These are phyloP conservation scores for Phaeolepiota aurea DNA, from an alignment of 768 basidiomycete genomes.

Conservation along the genomic window DNA sequence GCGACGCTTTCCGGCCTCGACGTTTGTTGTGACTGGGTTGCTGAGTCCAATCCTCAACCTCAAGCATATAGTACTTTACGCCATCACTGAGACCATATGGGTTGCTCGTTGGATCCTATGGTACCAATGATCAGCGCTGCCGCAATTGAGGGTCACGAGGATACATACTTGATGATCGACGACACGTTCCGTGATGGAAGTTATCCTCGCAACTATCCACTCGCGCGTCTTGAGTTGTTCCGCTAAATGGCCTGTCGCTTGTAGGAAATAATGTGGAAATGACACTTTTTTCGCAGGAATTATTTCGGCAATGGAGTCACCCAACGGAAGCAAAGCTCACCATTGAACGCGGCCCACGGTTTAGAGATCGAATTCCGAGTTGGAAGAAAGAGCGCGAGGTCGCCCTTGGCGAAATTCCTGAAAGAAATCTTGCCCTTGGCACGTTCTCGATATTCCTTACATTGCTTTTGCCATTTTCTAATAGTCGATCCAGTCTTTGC, in stretches of 20 bases:
- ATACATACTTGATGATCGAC: slow-evolving; percentile 66
- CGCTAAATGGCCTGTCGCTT: slow-evolving; percentile 76
- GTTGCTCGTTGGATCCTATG: slow-evolving; percentile 73
- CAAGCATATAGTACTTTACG: slow-evolving; percentile 88
- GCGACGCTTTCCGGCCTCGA: slow-evolving; percentile 42
- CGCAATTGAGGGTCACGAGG: slow-evolving; percentile 3
- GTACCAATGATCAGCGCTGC: no score
- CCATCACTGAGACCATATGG: slow-evolving; percentile 87
- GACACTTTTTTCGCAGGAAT: slow-evolving; percentile 53
- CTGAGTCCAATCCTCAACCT: slow-evolving; percentile 92
- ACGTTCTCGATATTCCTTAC: slow-evolving; percentile 92
- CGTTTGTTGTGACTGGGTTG: slow-evolving; percentile 64
- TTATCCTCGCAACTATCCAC: slow-evolving; percentile 93
- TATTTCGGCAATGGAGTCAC: slow-evolving; percentile 20
- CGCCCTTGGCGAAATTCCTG: slow-evolving; percentile 90
- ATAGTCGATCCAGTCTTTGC: slow-evolving; percentile 78
- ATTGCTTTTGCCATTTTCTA: slow-evolving; percentile 96
- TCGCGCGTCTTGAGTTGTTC: slow-evolving; percentile 88
- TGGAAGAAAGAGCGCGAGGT: slow-evolving; percentile 91
- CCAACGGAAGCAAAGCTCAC: slow-evolving; percentile 37
- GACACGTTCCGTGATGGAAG: slow-evolving; percentile 77
- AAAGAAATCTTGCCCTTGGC: slow-evolving; percentile 96
- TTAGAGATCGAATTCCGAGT: slow-evolving; percentile 90
- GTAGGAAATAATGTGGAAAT: slow-evolving; percentile 96
- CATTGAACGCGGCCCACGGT: slow-evolving; percentile 98